Percentiles rank a stretch among this genome's conserved stretches.
These are phyloP conservation scores for Vigna mungo DNA, from an alignment of 306 rosid species.

Conservation along the genomic window DNA sequence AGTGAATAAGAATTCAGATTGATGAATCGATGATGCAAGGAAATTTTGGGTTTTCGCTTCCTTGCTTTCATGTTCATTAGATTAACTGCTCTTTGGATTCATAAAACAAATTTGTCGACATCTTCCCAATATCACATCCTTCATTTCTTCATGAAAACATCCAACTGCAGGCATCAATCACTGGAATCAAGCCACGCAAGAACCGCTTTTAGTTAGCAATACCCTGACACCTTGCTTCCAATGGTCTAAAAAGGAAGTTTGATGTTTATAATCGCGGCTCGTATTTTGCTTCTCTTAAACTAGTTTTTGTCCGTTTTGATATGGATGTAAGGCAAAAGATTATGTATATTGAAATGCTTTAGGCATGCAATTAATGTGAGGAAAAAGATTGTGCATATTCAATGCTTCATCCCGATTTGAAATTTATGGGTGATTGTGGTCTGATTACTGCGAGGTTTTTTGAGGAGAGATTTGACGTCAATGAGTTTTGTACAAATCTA, in stretches of 20 bases:
- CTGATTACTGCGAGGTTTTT: no score
- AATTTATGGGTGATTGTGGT: not conserved
- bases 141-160: conserved; percentile 27
- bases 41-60: not conserved
- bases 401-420: not conserved
- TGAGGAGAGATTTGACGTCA: no score
- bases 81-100: conserved; percentile 5
- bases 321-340: conserved; percentile 6
- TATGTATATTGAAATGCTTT: conserved; percentile 35
- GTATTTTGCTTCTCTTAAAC: conserved; percentile 9
- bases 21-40: not conserved
- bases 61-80: conserved; percentile 13
- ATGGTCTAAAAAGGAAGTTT: conserved; percentile 35
- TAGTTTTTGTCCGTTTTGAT: conserved; percentile 28
- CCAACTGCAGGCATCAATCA: conserved; percentile 44
- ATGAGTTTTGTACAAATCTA: no score
- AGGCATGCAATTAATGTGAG: not conserved
- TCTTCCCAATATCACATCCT: not conserved
- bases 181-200: conserved; percentile 36
- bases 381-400: conserved; percentile 31
- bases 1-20: not conserved
- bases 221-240: conserved; percentile 17
- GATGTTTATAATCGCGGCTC: conserved; percentile 9
- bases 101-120: not conserved
- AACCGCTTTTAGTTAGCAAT: conserved; percentile 38